Evolutionary conservation across 805 yeast species (phyloP).

Genomic region (Vanderwaltozyma tropicalis): DNA sequence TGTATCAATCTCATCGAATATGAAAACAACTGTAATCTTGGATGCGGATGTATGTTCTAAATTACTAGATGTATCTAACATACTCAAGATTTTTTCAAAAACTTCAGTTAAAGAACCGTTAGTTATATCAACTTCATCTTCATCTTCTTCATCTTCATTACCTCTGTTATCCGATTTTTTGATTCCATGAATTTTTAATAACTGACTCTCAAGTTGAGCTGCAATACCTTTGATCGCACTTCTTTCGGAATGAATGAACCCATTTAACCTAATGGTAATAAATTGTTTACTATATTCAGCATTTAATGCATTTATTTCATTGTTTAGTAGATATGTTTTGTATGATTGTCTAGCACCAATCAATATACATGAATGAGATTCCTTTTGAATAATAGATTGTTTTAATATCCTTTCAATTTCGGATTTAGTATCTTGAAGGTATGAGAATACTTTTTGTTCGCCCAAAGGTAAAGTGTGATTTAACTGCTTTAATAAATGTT

Average conservation of each 20-base stretch:
- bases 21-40: conserved; percentile 54
- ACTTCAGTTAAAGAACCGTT: conserved; percentile 49
- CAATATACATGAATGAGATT: conserved; percentile 71
- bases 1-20: conserved; percentile 77
- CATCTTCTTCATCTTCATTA: conserved; percentile 4
- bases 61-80: conserved; percentile 32
- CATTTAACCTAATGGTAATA: conserved; percentile 55
- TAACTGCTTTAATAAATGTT: conserved; percentile 14
- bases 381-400: conserved; percentile 54
- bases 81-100: conserved; percentile 45
- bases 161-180: conserved; percentile 2
- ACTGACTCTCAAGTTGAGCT: conserved; percentile 54
- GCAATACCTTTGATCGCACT: conserved; percentile 81
- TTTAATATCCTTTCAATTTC: conserved; percentile 51
- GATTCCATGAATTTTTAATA: conserved; percentile 27
- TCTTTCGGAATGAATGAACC: conserved; percentile 61
- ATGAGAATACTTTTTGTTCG: conserved; percentile 13
- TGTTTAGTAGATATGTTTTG: conserved; percentile 53
- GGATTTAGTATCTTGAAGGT: conserved; percentile 16
- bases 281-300: conserved; percentile 38
- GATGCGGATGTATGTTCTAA: conserved; percentile 19
- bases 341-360: conserved; percentile 78
- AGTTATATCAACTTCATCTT: conserved; percentile 31
- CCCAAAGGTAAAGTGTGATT: conserved; percentile 14
- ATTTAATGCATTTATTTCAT: conserved; percentile 40